Base-by-base conservation (phyloP, 441 rosid genomes). In the Melianthus villosus region DNA sequence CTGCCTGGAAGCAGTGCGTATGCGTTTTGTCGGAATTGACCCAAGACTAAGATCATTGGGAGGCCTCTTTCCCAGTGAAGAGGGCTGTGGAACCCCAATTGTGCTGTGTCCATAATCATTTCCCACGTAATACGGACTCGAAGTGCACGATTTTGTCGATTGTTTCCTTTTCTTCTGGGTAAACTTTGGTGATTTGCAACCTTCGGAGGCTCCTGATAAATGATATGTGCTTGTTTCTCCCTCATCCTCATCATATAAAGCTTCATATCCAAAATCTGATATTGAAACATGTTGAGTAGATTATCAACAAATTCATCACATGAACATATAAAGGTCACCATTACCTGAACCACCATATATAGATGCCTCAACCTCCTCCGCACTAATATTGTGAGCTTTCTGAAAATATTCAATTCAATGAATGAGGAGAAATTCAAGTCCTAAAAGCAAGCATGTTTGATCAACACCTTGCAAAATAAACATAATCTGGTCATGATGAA, bases 1-100 rank as follows among this genome's bases (percentile, higher is more conserved):
- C 58, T 71, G 95, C 72, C 99, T 83, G 25, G 79, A 67, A 34
- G 96, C 81, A 69, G 91, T 80, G 36, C 99, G 96, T 53, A 75
- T 57, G 34, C 99, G 94, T 53, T 75, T 92, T 17, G 94, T 71
- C 2, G 97, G 99, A 68, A 83, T 66, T 59, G 80, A 48, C 41
- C 89, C 78, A 6, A 44, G 67, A 51, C 67, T 55, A 46, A 66
- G 70, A 63, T 60, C 78, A 75, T 37, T 62, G 12, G 68, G 65
- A 52, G 79, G 70, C 59, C 94, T 73, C 73, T 79, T 92, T 8
- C 70, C 95, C 52, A 69, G 43, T 36, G 63, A 38, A 15, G 44
- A 46, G 35, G 72, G 55, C 46, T 62, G 89, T 52, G 73, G 83
- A 51, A 68, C 50, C 20, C 67, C 75, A 19, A 46, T 54, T 41